Evolutionary conservation across 2,329 filamentous ascomycete genomes (phyloP).

Genomic region (Xylogone sp.): DNA sequence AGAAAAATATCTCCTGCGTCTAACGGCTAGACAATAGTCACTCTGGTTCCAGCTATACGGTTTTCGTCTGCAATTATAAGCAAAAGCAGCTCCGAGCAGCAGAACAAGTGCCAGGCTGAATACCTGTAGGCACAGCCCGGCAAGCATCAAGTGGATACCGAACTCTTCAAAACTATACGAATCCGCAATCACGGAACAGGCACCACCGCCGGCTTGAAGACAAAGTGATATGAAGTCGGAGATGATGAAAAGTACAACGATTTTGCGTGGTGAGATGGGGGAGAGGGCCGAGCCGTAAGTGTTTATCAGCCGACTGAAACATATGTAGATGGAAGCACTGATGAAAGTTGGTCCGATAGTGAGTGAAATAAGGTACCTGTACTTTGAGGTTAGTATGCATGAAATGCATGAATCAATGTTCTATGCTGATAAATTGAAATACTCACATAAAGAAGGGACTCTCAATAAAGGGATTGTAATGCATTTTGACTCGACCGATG

Average conservation of each 20-base stretch:
- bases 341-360: constrained; percentile 41
- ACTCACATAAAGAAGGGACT: constrained; percentile 18
- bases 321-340: constrained; percentile 59
- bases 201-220: constrained; percentile 55
- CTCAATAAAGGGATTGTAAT: constrained; percentile 13
- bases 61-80: neutral
- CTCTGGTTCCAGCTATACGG: neutral
- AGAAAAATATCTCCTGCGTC: neutral
- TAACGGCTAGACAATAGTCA: neutral
- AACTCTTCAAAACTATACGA: constrained; percentile 13
- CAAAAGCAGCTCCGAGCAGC: constrained; percentile 22
- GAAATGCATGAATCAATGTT: neutral
- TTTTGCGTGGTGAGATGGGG: constrained; percentile 42
- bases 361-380: constrained; percentile 48
- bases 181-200: constrained; percentile 46
- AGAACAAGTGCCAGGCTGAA: constrained; percentile 43
- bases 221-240: constrained; percentile 55
- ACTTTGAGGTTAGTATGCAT: neutral
- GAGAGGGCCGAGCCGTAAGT: constrained; percentile 47
- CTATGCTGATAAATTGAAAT: neutral
- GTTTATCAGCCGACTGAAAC: constrained; percentile 52
- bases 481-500: constrained; percentile 33
- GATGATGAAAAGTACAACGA: constrained; percentile 44
- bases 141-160: constrained; percentile 33
- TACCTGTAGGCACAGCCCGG: constrained; percentile 36